Conservation (phyloP, 2,329 filamentous ascomycete species). For the Calonectria ilicicola region DNA sequence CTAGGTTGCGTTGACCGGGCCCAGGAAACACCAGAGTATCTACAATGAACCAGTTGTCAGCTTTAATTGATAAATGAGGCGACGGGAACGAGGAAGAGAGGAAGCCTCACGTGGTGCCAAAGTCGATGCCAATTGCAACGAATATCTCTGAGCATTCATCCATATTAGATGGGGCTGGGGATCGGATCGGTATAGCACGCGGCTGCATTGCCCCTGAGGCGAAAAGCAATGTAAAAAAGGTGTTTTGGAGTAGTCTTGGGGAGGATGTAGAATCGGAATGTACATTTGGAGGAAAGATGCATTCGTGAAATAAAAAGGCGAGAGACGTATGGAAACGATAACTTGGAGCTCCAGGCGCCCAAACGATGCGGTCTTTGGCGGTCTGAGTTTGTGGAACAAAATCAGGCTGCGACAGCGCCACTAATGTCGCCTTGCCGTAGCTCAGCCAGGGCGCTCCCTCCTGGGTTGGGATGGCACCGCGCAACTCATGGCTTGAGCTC, state of each 20-base stretch:
- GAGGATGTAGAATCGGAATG: background rate
- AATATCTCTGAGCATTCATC: background rate
- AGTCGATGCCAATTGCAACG: conserved; percentile 19
- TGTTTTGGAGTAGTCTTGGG: background rate
- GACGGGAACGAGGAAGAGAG: background rate
- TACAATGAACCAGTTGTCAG: background rate
- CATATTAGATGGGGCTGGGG: background rate
- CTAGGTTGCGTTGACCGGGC: conserved; percentile 14
- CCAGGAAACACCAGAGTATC: conserved; percentile 29
- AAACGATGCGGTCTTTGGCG: no score
- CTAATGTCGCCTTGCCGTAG: background rate
- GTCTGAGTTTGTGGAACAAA: background rate
- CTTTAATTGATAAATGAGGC: no score
- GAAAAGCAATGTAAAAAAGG: background rate
- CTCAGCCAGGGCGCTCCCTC: background rate
- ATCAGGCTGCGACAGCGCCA: background rate
- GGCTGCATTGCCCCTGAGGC: background rate
- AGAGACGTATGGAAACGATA: background rate
- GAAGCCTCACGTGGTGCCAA: conserved; percentile 12
- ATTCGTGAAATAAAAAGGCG: background rate
- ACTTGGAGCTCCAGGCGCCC: background rate
- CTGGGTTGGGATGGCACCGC: background rate
- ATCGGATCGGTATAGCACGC: background rate
- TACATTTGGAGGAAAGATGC: background rate
- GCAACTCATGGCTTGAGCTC: background rate